phyloP scores from a whole-genome alignment of 2,329 filamentous ascomycete species.

The Ophiocordyceps camponoti-saundersi region DNA sequence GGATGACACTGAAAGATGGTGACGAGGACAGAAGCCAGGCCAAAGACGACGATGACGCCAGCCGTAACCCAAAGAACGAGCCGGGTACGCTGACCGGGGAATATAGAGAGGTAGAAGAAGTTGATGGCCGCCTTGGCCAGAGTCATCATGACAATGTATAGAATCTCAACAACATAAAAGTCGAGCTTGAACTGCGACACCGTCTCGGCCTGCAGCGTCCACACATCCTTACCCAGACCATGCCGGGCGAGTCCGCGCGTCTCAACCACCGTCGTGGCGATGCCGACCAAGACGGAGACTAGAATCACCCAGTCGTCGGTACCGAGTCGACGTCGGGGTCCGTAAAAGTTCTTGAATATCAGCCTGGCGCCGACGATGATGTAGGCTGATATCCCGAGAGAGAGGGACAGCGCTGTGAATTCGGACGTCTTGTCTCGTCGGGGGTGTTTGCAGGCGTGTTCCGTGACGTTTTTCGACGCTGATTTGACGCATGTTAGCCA shows the following conservation, averaged over 20 bases:
- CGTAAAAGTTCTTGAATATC: constrained; percentile 9
- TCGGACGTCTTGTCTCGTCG: constrained; percentile 1
- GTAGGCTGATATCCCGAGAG: constrained; percentile 6
- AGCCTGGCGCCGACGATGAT: constrained; percentile 6
- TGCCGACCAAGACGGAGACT: constrained; percentile 6
- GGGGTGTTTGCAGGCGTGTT: constrained; percentile 1
- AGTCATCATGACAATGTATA: background rate
- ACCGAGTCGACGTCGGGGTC: constrained; percentile 12
- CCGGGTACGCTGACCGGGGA: background rate
- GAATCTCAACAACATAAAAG: background rate
- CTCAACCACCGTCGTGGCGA: constrained; percentile 10
- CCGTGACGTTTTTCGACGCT: constrained; percentile 3
- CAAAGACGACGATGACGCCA: background rate
- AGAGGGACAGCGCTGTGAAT: constrained; percentile 3
- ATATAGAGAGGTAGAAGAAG: constrained; percentile 1
- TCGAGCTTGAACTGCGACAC: background rate
- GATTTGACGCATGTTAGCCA: too few relatives aligned
- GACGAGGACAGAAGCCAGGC: background rate
- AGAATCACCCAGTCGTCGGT: constrained; percentile 16
- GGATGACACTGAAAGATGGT: constrained; percentile 1
- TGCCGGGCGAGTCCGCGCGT: constrained; percentile 8
- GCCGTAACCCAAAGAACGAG: background rate
- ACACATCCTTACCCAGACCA: constrained; percentile 16
- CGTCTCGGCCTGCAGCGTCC: constrained; percentile 10
- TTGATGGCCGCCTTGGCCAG: background rate